These are phyloP conservation scores for Acer yangbiense DNA, from an alignment of 345 rosid species.

Conservation along the genomic window DNA sequence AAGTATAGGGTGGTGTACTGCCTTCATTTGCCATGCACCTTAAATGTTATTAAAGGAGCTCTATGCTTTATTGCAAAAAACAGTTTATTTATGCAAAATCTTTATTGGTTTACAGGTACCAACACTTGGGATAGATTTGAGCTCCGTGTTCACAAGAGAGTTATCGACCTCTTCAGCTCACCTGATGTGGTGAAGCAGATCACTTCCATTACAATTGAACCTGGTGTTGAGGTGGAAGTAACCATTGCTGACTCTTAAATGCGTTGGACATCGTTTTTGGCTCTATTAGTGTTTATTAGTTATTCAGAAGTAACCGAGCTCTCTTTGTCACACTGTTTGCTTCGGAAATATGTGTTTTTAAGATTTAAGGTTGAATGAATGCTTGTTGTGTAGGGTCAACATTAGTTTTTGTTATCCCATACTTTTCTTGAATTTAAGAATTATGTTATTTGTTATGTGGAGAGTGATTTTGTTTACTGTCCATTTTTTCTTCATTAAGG, in stretches of 20 bases:
- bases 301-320: background rate
- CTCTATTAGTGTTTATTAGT: constrained; percentile 2
- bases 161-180: constrained; percentile 73
- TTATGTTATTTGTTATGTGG: constrained; percentile 9
- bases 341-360: constrained; percentile 6
- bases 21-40: background rate
- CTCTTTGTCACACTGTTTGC: constrained; percentile 4
- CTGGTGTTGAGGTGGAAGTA: constrained; percentile 79
- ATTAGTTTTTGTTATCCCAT: constrained; percentile 15
- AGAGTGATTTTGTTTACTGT: constrained; percentile 24
- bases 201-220: constrained; percentile 73
- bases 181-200: constrained; percentile 81
- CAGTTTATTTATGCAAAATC: background rate
- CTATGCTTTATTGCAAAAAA: background rate
- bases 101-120: constrained; percentile 46
- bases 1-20: background rate
- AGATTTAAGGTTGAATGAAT: constrained; percentile 7
- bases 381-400: constrained; percentile 19
- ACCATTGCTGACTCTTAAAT: constrained; percentile 61
- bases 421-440: constrained; percentile 12
- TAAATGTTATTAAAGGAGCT: background rate
- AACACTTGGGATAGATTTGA: constrained; percentile 79
- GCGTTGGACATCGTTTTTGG: constrained; percentile 11
- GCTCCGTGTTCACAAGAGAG: constrained; percentile 74
- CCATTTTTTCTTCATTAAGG: background rate